Conservation (phyloP, 2,329 filamentous ascomycete species). For the Aspergillus candidus region DNA sequence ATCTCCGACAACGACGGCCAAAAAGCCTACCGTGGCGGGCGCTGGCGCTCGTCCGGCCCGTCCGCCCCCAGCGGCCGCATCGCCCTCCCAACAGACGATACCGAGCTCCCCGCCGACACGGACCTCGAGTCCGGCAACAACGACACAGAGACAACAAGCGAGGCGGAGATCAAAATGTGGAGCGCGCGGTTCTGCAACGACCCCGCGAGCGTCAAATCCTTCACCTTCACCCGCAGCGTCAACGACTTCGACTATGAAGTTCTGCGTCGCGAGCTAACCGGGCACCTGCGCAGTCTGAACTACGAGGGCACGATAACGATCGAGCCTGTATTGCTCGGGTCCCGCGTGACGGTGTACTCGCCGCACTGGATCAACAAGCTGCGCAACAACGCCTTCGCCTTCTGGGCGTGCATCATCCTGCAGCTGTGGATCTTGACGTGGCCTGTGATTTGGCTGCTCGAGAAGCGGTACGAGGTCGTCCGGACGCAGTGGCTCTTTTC, state of each 20-base stretch:
- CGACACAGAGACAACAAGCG: not conserved
- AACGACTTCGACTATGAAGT: slow-evolving; percentile 22
- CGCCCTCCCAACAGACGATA: too few relatives aligned
- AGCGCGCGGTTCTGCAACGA: slow-evolving; percentile 34
- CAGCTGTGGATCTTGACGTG: slow-evolving; percentile 38
- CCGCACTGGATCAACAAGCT: slow-evolving; percentile 35
- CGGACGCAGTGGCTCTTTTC: slow-evolving; percentile 27
- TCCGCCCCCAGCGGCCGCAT: too few relatives aligned
- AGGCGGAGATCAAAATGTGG: slow-evolving; percentile 23
- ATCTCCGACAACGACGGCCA: slow-evolving; percentile 16
- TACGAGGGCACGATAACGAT: slow-evolving; percentile 31
- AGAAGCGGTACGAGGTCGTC: slow-evolving; percentile 32
- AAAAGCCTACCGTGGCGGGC: slow-evolving; percentile 22
- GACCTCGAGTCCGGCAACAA: too few relatives aligned
- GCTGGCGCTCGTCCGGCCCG: slow-evolving; percentile 5
- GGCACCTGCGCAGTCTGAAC: slow-evolving; percentile 33
- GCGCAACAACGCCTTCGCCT: slow-evolving; percentile 30
- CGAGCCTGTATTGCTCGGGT: slow-evolving; percentile 15
- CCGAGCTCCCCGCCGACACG: too few relatives aligned
- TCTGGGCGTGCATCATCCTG: slow-evolving; percentile 30
- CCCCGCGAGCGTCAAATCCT: slow-evolving; percentile 32
- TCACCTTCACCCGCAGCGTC: slow-evolving; percentile 27
- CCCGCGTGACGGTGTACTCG: slow-evolving; percentile 32
- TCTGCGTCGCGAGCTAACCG: slow-evolving; percentile 24
- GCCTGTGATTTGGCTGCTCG: slow-evolving; percentile 34